Base-by-base conservation (phyloP, 352 stramenopile species). In the Phytophthora ramorum region DNA sequence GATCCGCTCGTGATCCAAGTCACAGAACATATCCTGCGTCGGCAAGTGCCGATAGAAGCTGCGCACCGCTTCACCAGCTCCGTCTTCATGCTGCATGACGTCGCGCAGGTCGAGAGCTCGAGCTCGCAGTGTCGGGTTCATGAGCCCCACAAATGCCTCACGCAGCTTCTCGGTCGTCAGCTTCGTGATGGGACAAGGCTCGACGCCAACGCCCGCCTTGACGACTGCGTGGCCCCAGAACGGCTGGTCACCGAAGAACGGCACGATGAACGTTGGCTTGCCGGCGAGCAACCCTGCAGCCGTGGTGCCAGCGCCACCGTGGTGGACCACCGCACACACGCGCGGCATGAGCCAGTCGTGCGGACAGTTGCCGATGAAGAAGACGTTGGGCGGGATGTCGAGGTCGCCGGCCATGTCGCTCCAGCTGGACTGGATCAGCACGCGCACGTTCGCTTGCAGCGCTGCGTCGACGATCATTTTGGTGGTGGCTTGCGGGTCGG, bases 171-270 rank as follows among this genome's bases (percentile, higher is more conserved):
- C 85, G 2, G 69, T 69, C 0, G 83, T 96, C 26, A 98, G 57
- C 34, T 90, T 61, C 1, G 40, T 49, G 34, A 97, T 88, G 7
- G 90, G 84, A 52, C 90, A 92, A 2, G 92, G 90, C 46, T 80
- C 70, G 2, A 92, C 85, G 16, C 92, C 93, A 0, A 95, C 90
- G 10, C 85, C 83, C 5, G 83, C 76, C 0, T 70, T 79, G 32
- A 85, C 71, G 0, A 96, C 78, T 2, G 93, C 90, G 34, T 89
- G 78, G 3, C 89, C 91, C 93, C 93, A 98, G 71, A 98, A 97
- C 30, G 78, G 85, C 63, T 98, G 93, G 65, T 98, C 93, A 14
- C 88, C 91, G 73, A 98, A 98, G 59, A 98, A 98, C n/a, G 93
- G 93, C 58, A 92, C 91, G n/a, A 98, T 85, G 59, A 98, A 90